Evolutionary conservation across 2,329 filamentous ascomycete genomes (phyloP).

Genomic region (Dothidotthia symphoricarpi): DNA sequence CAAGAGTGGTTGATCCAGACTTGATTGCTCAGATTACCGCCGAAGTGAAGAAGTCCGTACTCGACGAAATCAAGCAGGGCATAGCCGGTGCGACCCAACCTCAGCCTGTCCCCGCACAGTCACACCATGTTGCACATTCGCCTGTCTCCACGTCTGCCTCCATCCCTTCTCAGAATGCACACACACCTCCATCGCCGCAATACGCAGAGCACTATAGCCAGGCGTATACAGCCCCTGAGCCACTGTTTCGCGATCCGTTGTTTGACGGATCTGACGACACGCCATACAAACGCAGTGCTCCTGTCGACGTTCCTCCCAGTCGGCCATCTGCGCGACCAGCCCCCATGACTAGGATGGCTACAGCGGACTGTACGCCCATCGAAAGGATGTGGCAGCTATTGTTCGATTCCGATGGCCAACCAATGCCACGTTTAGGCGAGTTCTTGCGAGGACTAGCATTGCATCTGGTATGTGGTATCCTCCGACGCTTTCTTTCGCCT

Average conservation of each 20-base stretch:
- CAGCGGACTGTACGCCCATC: constrained; percentile 41
- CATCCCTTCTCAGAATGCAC: constrained; percentile 49
- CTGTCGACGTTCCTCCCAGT: constrained; percentile 27
- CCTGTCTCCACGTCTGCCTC: constrained; percentile 49
- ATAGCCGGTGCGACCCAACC: constrained; percentile 28
- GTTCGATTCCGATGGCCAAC: constrained; percentile 66
- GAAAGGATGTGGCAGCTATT: constrained; percentile 75
- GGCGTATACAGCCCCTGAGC: too few species aligned
- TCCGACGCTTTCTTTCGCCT: not conserved
- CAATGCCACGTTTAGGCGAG: constrained; percentile 67
- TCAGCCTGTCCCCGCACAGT: constrained; percentile 34
- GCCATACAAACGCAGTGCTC: constrained; percentile 28
- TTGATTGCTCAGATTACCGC: constrained; percentile 63
- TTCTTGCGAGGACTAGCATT: constrained; percentile 71
- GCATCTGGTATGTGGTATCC: constrained; percentile 60
- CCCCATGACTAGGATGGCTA: constrained; percentile 30
- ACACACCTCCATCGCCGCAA: constrained; percentile 57
- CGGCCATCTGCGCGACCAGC: constrained; percentile 26
- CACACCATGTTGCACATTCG: constrained; percentile 43
- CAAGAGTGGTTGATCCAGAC: constrained; percentile 57
- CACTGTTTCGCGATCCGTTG: constrained; percentile 15
- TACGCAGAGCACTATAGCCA: constrained; percentile 32
- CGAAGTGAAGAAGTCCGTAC: constrained; percentile 50
- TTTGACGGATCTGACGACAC: constrained; percentile 33
- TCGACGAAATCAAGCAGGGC: constrained; percentile 50